Evolutionary conservation across 768 basidiomycete genomes (phyloP).

Genomic region (Gloeopeniophorella convolvens): DNA sequence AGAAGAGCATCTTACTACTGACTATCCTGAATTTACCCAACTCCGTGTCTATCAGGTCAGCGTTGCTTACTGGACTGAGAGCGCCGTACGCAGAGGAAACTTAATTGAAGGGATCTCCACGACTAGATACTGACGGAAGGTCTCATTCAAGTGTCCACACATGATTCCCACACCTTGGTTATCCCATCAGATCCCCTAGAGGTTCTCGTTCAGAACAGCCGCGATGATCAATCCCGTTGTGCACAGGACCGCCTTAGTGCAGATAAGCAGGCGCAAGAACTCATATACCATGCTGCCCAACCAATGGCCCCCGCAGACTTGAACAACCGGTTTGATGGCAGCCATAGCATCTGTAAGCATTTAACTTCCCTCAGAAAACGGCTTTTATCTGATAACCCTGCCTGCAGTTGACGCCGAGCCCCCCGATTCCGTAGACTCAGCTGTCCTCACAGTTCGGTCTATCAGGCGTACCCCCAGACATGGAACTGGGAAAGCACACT

Average conservation of each 20-base stretch:
- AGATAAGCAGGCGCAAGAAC: background rate
- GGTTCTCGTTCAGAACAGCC: conserved; percentile 1
- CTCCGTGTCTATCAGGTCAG: conserved; percentile 15
- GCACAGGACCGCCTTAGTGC: conserved; percentile 3
- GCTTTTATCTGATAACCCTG: background rate
- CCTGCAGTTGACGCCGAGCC: background rate
- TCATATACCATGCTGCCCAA: background rate
- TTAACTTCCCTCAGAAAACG: background rate
- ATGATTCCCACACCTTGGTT: conserved; percentile 14
- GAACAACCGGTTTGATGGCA: background rate
- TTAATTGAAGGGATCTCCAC: background rate
- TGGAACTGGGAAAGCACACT: background rate
- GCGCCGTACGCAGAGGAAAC: background rate
- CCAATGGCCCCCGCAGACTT: background rate
- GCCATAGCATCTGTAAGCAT: background rate
- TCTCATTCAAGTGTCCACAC: background rate
- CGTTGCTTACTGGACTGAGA: background rate
- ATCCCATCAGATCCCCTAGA: conserved; percentile 15
- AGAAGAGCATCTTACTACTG: conserved; percentile 6
- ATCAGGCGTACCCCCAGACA: conserved; percentile 8
- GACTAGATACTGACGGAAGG: conserved; percentile 8
- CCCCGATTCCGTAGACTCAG: background rate
- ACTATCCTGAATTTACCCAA: conserved; percentile 14
- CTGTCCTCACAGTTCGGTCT: conserved; percentile 4
- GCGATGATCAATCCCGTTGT: background rate